phyloP scores from a whole-genome alignment of 768 basidiomycete species.

The Podaxis sp. region DNA sequence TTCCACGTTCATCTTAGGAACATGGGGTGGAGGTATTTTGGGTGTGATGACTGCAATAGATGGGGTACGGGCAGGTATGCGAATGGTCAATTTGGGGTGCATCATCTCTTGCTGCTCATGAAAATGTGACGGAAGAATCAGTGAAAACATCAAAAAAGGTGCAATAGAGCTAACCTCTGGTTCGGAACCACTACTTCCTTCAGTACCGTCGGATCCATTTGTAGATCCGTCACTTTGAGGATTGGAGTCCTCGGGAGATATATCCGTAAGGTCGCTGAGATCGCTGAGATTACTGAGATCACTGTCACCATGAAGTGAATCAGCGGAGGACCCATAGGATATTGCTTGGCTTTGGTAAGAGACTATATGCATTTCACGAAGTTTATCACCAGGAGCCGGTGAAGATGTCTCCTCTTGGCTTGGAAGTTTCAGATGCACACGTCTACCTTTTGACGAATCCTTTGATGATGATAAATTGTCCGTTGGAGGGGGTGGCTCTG shows the following conservation, averaged over 20 bases:
- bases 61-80: background rate
- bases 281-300: conserved; percentile 28
- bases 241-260: conserved; percentile 22
- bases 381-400: background rate
- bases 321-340: background rate
- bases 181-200: background rate
- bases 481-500: background rate
- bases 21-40: background rate
- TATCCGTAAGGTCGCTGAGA: conserved; percentile 30
- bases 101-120: background rate
- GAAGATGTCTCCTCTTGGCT: background rate
- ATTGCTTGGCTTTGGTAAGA: conserved; percentile 17
- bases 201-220: background rate
- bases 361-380: background rate
- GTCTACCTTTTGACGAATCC: background rate
- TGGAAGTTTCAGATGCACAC: background rate
- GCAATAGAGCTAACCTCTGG: conserved; percentile 3
- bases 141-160: background rate
- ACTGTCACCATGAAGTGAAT: conserved; percentile 27
- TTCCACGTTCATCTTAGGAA: background rate
- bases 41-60: background rate
- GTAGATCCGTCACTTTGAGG: conserved; percentile 16
- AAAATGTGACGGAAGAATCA: background rate
- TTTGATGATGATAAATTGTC: background rate
- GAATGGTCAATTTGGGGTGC: background rate